Base-by-base conservation (phyloP, 1,139 yeast genomes). In the Geotrichum klebahnii region DNA sequence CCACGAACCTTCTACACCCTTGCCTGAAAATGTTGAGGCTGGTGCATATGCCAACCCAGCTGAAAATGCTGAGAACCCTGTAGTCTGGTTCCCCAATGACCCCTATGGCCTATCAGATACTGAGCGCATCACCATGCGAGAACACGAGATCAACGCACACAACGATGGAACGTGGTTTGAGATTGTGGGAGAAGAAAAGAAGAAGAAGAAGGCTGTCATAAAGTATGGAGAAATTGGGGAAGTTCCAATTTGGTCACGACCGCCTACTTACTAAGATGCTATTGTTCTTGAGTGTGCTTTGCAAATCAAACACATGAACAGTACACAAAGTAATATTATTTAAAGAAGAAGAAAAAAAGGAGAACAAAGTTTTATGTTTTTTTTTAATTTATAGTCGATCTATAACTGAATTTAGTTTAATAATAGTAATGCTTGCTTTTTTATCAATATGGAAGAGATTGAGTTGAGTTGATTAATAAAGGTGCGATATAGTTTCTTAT, bases 1-100 rank as follows among this genome's bases (percentile, higher is more conserved):
- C 65, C 69, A 73, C 54, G 65, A 69, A 22, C 60, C 62, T 10
- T 57, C 61, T 1, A 53, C 57, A 3, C 59, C 55, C n/a, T 44
- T 60, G 44, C 54, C 69, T n/a, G 69, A 66, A 16, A 69, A 66
- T 5, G 70, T 63, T 12, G 72, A 68, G 61, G 66, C 67, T 32
- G 73, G 71, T 53, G 95, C 96, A 4, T 92, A 82, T 68, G 77
- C 79, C 59, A 77, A 79, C 59, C 97, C 97, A 1, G 84, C 86
- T 2, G 80, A 82, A 8, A 70, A 78, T 20, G 82, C 81, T 0
- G 68, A 72, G 34, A 77, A 82, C 59, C 95, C 96, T 4, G 73
- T 75, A 24, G 71, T 92, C 19, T 92, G 98, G 98, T 78, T 92
- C 58, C 95, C 97, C 8, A 74, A 74, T 53, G 98, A 92, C 67